phyloP scores from a whole-genome alignment of 305 asterid species.

The Fraxinus angustifolia region DNA sequence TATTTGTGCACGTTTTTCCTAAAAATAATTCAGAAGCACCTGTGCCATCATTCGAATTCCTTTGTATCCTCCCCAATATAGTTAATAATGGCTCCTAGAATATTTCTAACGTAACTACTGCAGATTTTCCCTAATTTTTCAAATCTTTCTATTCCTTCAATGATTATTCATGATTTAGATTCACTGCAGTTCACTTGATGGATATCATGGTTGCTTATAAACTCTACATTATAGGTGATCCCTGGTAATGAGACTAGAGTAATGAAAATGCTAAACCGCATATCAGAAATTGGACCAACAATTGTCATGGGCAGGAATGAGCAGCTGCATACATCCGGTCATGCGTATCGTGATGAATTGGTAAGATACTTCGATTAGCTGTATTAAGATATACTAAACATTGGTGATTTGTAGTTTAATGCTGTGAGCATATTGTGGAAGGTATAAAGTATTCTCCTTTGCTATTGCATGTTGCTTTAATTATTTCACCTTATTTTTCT shows the following conservation, averaged over 20 bases:
- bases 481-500: slow-evolving; percentile 18
- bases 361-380: slow-evolving; percentile 43
- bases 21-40: background rate
- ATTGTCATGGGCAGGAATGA: slow-evolving; percentile 96
- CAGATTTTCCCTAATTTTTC: background rate
- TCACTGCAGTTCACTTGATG: slow-evolving; percentile 17
- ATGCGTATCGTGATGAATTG: slow-evolving; percentile 96
- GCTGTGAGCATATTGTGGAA: slow-evolving; percentile 13
- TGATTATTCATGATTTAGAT: background rate
- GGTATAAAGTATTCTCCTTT: slow-evolving; percentile 12
- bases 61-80: background rate
- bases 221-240: slow-evolving; percentile 62
- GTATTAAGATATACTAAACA: background rate
- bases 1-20: background rate
- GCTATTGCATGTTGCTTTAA: slow-evolving; percentile 12
- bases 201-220: slow-evolving; percentile 28
- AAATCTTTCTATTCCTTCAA: slow-evolving; percentile 7
- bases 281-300: slow-evolving; percentile 87
- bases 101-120: background rate
- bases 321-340: slow-evolving; percentile 93
- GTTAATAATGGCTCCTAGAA: background rate
- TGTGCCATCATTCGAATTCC: background rate
- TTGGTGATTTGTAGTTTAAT: slow-evolving; percentile 7
- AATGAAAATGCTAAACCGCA: slow-evolving; percentile 91
- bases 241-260: slow-evolving; percentile 98